phyloP scores from a whole-genome alignment of 202 grass and related monocot species.

The Hordeum pubiflorum region DNA sequence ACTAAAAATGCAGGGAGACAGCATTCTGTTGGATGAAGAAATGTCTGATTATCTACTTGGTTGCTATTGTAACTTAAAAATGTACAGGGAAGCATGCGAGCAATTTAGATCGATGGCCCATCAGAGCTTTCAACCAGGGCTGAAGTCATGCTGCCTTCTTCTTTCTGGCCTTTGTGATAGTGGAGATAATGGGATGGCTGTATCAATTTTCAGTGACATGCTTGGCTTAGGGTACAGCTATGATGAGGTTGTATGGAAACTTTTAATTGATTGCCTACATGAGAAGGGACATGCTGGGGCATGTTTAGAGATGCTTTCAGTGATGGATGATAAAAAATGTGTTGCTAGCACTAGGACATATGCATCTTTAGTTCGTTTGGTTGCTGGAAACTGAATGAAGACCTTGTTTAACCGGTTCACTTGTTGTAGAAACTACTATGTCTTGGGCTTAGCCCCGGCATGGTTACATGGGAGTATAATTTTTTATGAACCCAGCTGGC shows the following conservation, averaged over 20 bases:
- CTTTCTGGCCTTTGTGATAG: slow-evolving; percentile 29
- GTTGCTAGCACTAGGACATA: background rate
- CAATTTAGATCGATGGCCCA: slow-evolving; percentile 14
- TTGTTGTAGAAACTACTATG: background rate
- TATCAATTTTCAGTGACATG: slow-evolving; percentile 16
- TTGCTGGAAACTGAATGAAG: background rate
- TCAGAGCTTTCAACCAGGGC: slow-evolving; percentile 9
- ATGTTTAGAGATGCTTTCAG: slow-evolving; percentile 17
- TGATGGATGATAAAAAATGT: slow-evolving; percentile 26
- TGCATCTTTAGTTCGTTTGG: background rate
- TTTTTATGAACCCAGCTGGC: background rate
- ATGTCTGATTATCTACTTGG: slow-evolving; percentile 22
- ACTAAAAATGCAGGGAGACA: slow-evolving; percentile 11
- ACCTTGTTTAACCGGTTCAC: background rate
- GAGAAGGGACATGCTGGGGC: slow-evolving; percentile 14
- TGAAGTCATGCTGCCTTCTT: slow-evolving; percentile 29
- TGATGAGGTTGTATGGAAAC: slow-evolving; percentile 23
- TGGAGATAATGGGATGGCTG: slow-evolving; percentile 7
- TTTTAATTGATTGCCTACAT: slow-evolving; percentile 32
- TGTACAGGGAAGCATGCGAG: slow-evolving; percentile 12
- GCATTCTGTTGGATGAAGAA: slow-evolving; percentile 1
- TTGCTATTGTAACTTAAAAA: slow-evolving; percentile 21
- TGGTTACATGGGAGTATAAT: background rate
- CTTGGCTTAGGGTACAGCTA: slow-evolving; percentile 21
- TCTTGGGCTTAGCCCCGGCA: background rate